phyloP scores from a whole-genome alignment of 208 protist species.

The Trypanosoma melophagium region DNA sequence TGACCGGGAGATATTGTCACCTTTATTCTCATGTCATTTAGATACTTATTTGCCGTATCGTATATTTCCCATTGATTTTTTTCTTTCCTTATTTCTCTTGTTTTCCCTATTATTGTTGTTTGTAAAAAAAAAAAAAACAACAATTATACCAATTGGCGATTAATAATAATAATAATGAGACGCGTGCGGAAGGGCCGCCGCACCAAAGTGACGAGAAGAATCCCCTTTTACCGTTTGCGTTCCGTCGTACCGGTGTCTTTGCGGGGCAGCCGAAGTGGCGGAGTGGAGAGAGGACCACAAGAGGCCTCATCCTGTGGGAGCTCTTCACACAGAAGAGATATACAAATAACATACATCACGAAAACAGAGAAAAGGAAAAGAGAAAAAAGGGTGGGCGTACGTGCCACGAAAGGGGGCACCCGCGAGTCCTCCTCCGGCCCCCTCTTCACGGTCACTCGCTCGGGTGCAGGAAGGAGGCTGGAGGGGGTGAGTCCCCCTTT shows the following conservation, averaged over 20 bases:
- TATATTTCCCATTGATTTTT: conserved; percentile 4
- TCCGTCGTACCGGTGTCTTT: no score
- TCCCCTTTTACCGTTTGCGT: no score
- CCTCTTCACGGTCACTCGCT: conserved; percentile 13
- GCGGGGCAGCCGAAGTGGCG: no score
- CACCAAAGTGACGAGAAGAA: no score
- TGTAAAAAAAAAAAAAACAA: no score
- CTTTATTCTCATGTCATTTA: conserved; percentile 7
- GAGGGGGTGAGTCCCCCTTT: background rate
- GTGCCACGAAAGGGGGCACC: background rate
- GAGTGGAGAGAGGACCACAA: no score
- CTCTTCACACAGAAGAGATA: no score
- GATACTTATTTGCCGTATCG: background rate
- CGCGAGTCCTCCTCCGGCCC: conserved; percentile 10
- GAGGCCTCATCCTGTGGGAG: no score
- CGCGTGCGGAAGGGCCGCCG: no score
- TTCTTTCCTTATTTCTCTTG: conserved; percentile 17
- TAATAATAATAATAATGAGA: no score
- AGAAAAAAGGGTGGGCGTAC: background rate
- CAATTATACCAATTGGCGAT: no score
- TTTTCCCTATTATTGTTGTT: conserved; percentile 17
- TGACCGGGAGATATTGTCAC: background rate
- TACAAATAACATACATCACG: background rate
- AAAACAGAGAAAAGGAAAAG: background rate
- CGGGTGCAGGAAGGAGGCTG: conserved; percentile 13